These are phyloP conservation scores for Hamamelis virginiana DNA, from an alignment of 164 flowering plant species.

Conservation along the genomic window DNA sequence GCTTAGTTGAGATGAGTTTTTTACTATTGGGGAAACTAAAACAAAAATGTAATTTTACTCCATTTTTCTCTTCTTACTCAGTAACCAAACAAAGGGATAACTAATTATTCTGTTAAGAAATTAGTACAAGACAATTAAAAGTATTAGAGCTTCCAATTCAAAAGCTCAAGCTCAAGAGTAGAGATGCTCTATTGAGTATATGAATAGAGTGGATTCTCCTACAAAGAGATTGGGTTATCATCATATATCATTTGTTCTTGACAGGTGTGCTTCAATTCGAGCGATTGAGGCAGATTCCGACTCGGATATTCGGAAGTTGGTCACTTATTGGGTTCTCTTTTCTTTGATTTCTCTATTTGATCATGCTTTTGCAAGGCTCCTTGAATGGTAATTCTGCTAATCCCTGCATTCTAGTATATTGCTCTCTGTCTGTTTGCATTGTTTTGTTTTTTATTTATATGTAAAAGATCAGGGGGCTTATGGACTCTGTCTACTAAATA, in stretches of 20 bases:
- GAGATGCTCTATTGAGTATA: too few species aligned
- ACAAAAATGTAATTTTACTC: too few species aligned
- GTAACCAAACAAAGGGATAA: background rate
- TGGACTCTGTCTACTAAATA: too few species aligned
- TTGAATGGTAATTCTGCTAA: constrained; percentile 17
- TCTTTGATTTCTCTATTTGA: constrained; percentile 23
- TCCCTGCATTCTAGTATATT: background rate
- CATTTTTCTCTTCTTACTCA: too few species aligned
- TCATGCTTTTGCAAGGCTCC: constrained; percentile 12
- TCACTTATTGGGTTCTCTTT: constrained; percentile 22
- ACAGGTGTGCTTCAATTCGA: constrained; percentile 23
- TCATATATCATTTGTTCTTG: background rate
- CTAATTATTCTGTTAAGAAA: background rate
- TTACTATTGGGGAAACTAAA: too few species aligned
- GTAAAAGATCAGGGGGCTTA: background rate
- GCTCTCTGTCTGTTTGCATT: background rate
- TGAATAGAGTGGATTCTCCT: too few species aligned
- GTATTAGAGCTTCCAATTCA: too few species aligned
- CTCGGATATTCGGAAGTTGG: constrained; percentile 10
- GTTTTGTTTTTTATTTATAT: background rate
- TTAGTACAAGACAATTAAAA: too few species aligned
- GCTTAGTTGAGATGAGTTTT: too few species aligned
- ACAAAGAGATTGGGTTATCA: background rate
- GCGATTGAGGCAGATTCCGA: constrained; percentile 23
- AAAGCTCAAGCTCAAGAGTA: too few species aligned